Evolutionary conservation across 164 flowering plant genomes (phyloP), one percentile per base, ranked within the genome.

Genomic region (Vitis vinifera): DNA sequence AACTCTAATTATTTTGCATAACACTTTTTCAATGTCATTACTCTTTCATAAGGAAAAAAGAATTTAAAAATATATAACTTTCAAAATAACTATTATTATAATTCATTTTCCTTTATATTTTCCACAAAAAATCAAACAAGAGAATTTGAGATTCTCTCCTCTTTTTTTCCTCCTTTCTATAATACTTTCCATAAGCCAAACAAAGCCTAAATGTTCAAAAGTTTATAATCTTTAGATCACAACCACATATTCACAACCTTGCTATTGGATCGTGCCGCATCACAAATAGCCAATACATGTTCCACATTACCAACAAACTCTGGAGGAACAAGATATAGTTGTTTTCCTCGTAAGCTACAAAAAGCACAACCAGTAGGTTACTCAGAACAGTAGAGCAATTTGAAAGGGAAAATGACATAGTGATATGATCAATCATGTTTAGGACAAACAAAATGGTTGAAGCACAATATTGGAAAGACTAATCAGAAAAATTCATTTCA

Each of bases 291-390:
- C 68, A 95, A 65, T 3, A 91, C 91, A 82, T 85, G 75, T 29
- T 86, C 88, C 17, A 76, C 85, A 80, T 81, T 85, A 55, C 97
- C 93, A 71, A 82, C 76, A 73, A 66, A 69, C 65, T 87, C 92
- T 48, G 81, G 37, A 4, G 90, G 92, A 75, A 91, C 85, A 68
- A 82, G 86, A 73, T 80, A 83, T 60, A 90, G 59, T 30, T 90
- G 94, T 71, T 93, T 95, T 30, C 97, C 97, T 51, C 89, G 83
- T 58, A 95, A 69, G 65, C 99, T 93, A 77, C 73, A 82, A 67
- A 23, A 65, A 59, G 49, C 65, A 81, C 50, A 69, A 3, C 14
- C 6, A 55, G 15, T 8, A 61, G 53, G 2, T 23, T 12, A 66
- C 12, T 14, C 12, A 51, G 17, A 23, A 23, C 27, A 23, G 27